phyloP scores from a whole-genome alignment of 306 rosid species.

The Corylus avellana region DNA sequence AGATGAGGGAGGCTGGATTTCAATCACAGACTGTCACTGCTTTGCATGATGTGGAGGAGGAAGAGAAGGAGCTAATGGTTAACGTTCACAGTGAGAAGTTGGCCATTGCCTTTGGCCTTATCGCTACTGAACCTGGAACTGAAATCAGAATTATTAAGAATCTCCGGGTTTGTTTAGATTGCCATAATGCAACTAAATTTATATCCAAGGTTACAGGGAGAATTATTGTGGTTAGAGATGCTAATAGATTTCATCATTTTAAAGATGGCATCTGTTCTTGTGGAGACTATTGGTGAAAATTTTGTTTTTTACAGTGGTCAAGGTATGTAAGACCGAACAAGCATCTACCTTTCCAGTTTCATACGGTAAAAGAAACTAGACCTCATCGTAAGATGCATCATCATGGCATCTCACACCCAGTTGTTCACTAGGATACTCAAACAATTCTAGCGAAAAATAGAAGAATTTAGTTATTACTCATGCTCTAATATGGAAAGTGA shows the following conservation, averaged over 20 bases:
- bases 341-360: constrained; percentile 30
- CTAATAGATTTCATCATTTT: constrained; percentile 95
- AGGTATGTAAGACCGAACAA: constrained; percentile 26
- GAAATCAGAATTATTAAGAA: constrained; percentile 92
- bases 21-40: constrained; percentile 68
- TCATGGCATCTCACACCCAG: constrained; percentile 12
- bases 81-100: constrained; percentile 91
- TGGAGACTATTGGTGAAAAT: constrained; percentile 87
- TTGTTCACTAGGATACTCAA: background rate
- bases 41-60: constrained; percentile 96
- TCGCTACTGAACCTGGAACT: constrained; percentile 72
- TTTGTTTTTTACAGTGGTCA: constrained; percentile 18
- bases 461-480: constrained; percentile 4
- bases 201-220: constrained; percentile 85
- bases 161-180: constrained; percentile 93
- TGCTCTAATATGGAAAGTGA: constrained; percentile 2
- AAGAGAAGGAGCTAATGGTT: constrained; percentile 88
- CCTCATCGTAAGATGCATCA: constrained; percentile 14
- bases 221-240: constrained; percentile 89
- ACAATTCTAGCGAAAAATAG: background rate
- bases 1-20: constrained; percentile 87
- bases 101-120: constrained; percentile 90
- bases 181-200: constrained; percentile 85
- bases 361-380: constrained; percentile 6
- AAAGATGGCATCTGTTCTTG: constrained; percentile 84